A percentile compares a stretch with the other conserved stretches of the same genome.
phyloP scores from a whole-genome alignment of 345 rosid genomes.

The Melaleuca quinquenervia region DNA sequence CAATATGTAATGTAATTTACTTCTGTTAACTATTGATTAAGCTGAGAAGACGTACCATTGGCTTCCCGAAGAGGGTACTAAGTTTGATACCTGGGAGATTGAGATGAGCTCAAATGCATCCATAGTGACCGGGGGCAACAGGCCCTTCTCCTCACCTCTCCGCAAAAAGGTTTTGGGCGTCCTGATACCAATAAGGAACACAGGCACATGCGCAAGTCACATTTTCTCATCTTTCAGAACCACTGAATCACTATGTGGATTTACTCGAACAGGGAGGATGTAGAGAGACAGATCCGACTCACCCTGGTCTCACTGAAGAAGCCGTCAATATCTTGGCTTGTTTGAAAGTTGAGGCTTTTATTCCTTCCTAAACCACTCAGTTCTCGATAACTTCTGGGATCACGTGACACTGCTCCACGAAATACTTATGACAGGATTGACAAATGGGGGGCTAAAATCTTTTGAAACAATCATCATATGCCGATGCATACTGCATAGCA shows the following conservation, averaged over 20 bases:
- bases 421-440: background rate
- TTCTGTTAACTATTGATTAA: background rate
- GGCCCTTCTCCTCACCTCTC: conserved; percentile 59
- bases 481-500: background rate
- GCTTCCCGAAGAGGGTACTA: conserved; percentile 71
- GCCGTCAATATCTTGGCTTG: conserved; percentile 47
- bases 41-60: conserved; percentile 38
- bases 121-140: conserved; percentile 52
- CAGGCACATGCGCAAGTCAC: background rate
- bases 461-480: background rate
- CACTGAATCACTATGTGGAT: background rate
- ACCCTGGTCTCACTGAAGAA: conserved; percentile 64
- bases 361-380: conserved; percentile 87
- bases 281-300: conserved; percentile 1
- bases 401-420: conserved; percentile 50
- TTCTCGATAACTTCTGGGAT: conserved; percentile 63
- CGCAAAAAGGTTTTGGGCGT: conserved; percentile 53
- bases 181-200: conserved; percentile 25
- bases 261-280: background rate
- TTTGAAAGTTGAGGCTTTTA: conserved; percentile 66
- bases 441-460: background rate
- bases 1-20: background rate
- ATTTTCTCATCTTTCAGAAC: background rate
- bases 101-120: conserved; percentile 91
- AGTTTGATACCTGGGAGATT: conserved; percentile 82